These are phyloP conservation scores for Hemileccinum impolitum DNA, from an alignment of 768 basidiomycete species.

Conservation along the genomic window DNA sequence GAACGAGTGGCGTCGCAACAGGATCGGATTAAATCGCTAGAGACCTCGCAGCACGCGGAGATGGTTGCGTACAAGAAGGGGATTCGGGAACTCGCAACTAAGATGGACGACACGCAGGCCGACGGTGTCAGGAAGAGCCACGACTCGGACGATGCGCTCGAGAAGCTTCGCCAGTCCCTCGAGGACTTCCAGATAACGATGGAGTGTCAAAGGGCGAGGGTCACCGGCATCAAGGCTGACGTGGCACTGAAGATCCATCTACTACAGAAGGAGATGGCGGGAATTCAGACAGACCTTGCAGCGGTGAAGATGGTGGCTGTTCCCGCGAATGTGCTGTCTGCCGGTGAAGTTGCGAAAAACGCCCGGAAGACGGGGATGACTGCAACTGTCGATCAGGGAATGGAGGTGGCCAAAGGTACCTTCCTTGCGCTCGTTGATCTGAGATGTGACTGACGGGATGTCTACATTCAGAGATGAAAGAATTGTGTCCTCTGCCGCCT, in stretches of 20 bases:
- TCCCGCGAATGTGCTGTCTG: background rate
- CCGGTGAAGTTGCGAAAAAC: background rate
- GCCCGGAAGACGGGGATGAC: no score
- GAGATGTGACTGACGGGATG: background rate
- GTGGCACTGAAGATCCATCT: slow-evolving; percentile 13
- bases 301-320: slow-evolving; percentile 2
- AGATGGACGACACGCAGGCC: slow-evolving; percentile 6
- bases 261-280: slow-evolving; percentile 11
- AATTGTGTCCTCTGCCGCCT: background rate
- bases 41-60: slow-evolving; percentile 7
- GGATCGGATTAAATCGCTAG: slow-evolving; percentile 7
- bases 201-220: slow-evolving; percentile 16
- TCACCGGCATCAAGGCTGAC: slow-evolving; percentile 16
- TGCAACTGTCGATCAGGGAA: no score
- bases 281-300: slow-evolving; percentile 9
- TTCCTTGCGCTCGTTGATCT: background rate
- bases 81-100: slow-evolving; percentile 13
- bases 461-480: background rate
- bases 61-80: slow-evolving; percentile 1
- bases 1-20: slow-evolving; percentile 12
- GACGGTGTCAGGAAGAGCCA: background rate
- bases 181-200: background rate
- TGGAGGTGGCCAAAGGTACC: slow-evolving; percentile 5
- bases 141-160: background rate
- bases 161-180: slow-evolving; percentile 2